Base-by-base conservation (phyloP, 139 green algal species). In the Tetradesmus obliquus region DNA sequence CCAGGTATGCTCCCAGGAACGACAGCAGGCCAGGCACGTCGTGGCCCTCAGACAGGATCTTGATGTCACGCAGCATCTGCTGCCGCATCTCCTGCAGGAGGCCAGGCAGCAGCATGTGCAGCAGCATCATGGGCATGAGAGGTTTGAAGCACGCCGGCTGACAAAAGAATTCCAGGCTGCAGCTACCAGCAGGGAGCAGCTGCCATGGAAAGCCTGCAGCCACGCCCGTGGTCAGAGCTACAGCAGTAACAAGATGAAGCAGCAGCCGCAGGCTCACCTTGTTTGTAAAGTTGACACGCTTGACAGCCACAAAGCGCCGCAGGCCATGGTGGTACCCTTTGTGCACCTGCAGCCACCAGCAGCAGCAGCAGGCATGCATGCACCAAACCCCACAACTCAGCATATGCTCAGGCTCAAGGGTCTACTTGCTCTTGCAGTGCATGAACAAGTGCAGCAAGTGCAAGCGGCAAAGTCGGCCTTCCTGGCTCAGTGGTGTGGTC, bases 61-160 rank as follows among this genome's bases (percentile, higher is more conserved):
- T 97, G 22, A 99, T 94, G 90, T 99, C 97, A 86, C 98, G 98
- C 93, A 98, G 95, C 94, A 99, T 96, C 91, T 99, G 97, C 72
- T 97, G 94, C 20, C 96, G 94, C 84, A 96, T 97, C 19, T 98
- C 96, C 94, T 97, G 94, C 79, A 93, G 32, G 20, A 92, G 81
- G 57, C 13, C 1, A 13, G 69, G 32, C 72, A 66, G 66, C 10
- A 76, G 87, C 10, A 55, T 53, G 20, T 20, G 12, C 24, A 45
- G 62, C 45, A 24, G 83, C 91, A 24, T 55, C 93, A 24, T 45
- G 22, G 0, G n/a, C 8, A 32, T 13, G 22, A 82, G 22, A 6
- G 6, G 45, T 12, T 45, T 19, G 22, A 17, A 83, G 76, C n/a
- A 83, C 12, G 22, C 22, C 76, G 15, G 76, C 22, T 13, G 15